Evolutionary conservation across 306 rosid genomes (phyloP), one percentile per base, ranked within the genome.

Genomic region (Casuarina glauca): DNA sequence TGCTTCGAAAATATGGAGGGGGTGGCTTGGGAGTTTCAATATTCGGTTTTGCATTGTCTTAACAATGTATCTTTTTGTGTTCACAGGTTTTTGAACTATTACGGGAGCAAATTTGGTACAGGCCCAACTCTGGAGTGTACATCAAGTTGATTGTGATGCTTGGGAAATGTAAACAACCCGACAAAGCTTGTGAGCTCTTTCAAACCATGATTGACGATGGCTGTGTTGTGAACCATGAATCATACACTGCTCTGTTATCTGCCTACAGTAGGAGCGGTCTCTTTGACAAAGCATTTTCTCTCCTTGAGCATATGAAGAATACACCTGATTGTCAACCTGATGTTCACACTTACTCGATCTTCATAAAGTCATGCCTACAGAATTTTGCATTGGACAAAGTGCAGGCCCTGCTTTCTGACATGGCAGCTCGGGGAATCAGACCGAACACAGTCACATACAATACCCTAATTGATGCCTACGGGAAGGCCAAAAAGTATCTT

Each of bases 141-240:
- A 80, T 90, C 60, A 95, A 91, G 87, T 83, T 92, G 55, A 92
- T 95, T 60, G 97, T 95, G 76, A 92, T 95, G 96, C 97, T 94
- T 82, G 97, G 98, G 64, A 94, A 92, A 85, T 95, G 98, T 83
- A 89, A 87, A 86, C 97, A 89, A 86, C 97, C 97, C 19, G 89
- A 88, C 80, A 95, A 91, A 74, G 98, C 97, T 32, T 76, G 35
- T 68, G 90, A 88, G 76, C 90, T 95, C 77, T 91, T 95, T 80
- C 84, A 86, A 79, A 88, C 85, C 77, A 95, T 92, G 97, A 74
- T 92, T 68, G 90, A 89, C n/a, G 98, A 91, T 84, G 98, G 93
- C 60, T 92, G 97, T 80, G 78, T 17, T 32, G 86, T 87, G 70
- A 86, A 77, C 82, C 76, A 79, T 83, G 97, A 92, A 86, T 80